These are phyloP conservation scores for Xylariaceae sp. DNA, from an alignment of 2,329 filamentous ascomycete genomes.

Conservation along the genomic window DNA sequence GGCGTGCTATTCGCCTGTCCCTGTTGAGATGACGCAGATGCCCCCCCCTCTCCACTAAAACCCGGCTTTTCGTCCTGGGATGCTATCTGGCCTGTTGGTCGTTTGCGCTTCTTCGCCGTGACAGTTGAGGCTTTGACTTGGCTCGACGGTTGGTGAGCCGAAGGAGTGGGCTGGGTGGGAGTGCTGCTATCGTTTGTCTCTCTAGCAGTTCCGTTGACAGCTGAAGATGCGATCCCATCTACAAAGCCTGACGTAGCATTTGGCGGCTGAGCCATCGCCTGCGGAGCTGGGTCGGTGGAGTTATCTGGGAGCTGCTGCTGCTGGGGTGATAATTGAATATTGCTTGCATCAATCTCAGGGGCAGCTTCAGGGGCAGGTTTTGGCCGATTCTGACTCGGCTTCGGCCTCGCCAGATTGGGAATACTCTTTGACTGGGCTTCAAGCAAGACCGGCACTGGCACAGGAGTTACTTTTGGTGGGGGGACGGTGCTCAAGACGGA, in stretches of 20 bases:
- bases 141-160: constrained; percentile 19
- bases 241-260: constrained; percentile 11
- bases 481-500: constrained; percentile 15
- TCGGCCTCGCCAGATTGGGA: constrained; percentile 31
- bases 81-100: constrained; percentile 21
- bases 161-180: constrained; percentile 9
- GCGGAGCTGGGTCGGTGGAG: constrained; percentile 4
- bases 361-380: constrained; percentile 18
- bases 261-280: constrained; percentile 12
- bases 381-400: constrained; percentile 35
- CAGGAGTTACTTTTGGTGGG: constrained; percentile 29
- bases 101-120: constrained; percentile 30
- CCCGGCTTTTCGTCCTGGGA: constrained; percentile 15
- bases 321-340: constrained; percentile 1
- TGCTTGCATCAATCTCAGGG: constrained; percentile 7
- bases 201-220: constrained; percentile 13
- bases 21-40: constrained; percentile 14
- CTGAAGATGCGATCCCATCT: constrained; percentile 12
- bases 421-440: constrained; percentile 28
- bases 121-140: constrained; percentile 29
- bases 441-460: constrained; percentile 26
- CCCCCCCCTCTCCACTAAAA: constrained; percentile 6
- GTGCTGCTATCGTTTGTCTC: constrained; percentile 17
- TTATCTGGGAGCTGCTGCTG: constrained; percentile 13
- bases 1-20: constrained; percentile 16